phyloP scores from a whole-genome alignment of 495 filamentous ascomycete species.

The Astrocystis sublimbata region DNA sequence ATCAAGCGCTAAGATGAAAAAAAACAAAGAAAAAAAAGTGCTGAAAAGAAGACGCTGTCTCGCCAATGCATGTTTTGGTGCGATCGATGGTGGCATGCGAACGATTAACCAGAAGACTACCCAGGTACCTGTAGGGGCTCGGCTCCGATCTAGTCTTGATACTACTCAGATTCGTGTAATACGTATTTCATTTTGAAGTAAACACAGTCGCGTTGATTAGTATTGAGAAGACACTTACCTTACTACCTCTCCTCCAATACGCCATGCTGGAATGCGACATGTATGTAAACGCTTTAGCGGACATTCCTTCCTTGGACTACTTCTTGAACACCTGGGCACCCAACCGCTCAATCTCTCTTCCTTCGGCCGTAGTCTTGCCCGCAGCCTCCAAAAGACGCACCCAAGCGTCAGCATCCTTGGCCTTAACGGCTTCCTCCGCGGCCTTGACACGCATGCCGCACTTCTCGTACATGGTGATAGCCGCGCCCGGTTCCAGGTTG shows the following conservation, averaged over 20 bases:
- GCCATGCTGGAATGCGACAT: background rate
- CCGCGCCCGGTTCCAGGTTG: constrained; percentile 57
- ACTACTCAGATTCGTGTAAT: no score
- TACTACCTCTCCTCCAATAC: no score
- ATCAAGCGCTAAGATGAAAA: background rate
- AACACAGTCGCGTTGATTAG: no score
- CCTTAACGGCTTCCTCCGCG: constrained; percentile 84
- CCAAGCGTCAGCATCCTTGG: constrained; percentile 70
- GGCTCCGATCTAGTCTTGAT: no score
- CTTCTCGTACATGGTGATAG: constrained; percentile 93
- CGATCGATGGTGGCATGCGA: no score
- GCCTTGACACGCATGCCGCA: constrained; percentile 90
- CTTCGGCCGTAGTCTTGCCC: constrained; percentile 42
- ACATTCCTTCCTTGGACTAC: constrained; percentile 14
- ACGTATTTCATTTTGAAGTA: no score
- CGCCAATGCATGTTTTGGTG: background rate
- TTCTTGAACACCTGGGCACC: constrained; percentile 47
- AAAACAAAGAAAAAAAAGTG: background rate
- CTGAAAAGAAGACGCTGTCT: no score
- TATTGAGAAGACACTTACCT: no score
- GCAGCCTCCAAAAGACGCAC: constrained; percentile 47
- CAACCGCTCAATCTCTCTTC: constrained; percentile 49
- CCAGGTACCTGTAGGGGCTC: no score
- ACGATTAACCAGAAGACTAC: no score
- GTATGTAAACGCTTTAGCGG: background rate